phyloP scores from a whole-genome alignment of 345 rosid species.

The Draba incana region DNA sequence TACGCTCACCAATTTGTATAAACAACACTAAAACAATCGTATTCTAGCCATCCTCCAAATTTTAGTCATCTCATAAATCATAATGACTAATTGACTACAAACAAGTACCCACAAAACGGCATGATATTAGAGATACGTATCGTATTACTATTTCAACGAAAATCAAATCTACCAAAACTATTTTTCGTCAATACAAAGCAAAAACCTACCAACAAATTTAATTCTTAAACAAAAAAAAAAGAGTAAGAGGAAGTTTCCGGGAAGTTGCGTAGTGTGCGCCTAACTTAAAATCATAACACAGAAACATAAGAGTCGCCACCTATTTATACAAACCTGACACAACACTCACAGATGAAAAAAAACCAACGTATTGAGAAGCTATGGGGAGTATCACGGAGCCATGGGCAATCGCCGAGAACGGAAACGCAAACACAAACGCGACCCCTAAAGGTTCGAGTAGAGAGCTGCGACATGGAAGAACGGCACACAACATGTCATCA shows the following conservation, averaged over 20 bases:
- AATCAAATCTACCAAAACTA: conserved; percentile 15
- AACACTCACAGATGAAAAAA: conserved; percentile 16
- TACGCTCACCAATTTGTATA: too few species aligned
- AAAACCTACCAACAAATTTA: conserved; percentile 7
- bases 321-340: conserved; percentile 29
- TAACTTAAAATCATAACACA: conserved; percentile 18
- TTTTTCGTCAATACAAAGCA: conserved; percentile 17
- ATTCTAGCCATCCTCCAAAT: too few species aligned
- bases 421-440: conserved; percentile 36
- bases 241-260: conserved; percentile 33
- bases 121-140: background rate
- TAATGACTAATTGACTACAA: conserved; percentile 1
- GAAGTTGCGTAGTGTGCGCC: conserved; percentile 29
- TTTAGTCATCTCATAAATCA: background rate
- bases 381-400: conserved; percentile 48
- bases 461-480: conserved; percentile 72
- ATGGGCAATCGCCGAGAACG: conserved; percentile 56
- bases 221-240: background rate
- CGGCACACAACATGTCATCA: conserved; percentile 83
- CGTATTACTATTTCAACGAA: background rate
- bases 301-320: conserved; percentile 22
- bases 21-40: too few species aligned
- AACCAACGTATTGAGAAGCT: background rate
- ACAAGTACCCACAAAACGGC: background rate
- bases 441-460: conserved; percentile 54